Evolutionary conservation across 768 basidiomycete genomes (phyloP).

Genomic region (Austroboletus festivus): DNA sequence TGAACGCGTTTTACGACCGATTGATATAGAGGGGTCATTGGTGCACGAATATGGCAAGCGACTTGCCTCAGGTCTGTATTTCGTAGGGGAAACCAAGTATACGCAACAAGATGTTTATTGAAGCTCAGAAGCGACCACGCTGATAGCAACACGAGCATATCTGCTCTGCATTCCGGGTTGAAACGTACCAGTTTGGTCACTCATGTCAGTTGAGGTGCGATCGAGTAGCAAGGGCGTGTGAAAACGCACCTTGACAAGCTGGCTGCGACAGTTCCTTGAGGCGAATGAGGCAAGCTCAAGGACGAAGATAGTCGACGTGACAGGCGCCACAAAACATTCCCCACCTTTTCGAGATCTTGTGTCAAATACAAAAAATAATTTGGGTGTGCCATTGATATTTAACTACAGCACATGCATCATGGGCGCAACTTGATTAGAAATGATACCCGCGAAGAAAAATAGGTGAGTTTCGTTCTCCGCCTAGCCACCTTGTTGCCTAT

Average conservation of each 20-base stretch:
- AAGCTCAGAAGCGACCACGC: conserved; percentile 8
- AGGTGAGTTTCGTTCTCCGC: neutral
- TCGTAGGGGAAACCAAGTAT: neutral
- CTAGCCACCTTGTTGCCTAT: neutral
- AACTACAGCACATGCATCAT: neutral
- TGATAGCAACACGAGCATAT: neutral
- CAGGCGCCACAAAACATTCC: neutral
- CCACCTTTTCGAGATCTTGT: no score
- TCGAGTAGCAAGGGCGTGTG: neutral
- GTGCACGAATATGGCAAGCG: conserved; percentile 7
- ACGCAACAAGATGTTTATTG: conserved; percentile 8
- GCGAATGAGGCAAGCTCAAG: neutral
- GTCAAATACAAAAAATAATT: neutral
- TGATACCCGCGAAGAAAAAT: neutral
- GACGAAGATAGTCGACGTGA: conserved; percentile 7
- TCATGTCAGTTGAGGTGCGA: conserved; percentile 4
- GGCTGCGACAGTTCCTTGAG: neutral
- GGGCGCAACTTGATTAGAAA: neutral
- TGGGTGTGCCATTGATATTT: neutral
- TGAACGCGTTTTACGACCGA: conserved; percentile 2
- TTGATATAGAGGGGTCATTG: neutral
- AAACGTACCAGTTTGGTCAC: neutral
- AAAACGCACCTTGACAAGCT: neutral
- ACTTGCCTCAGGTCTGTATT: conserved; percentile 1
- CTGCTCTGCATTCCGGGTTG: neutral